Percentiles rank a stretch among this genome's conserved stretches.
Conservation (phyloP, 306 rosid genomes). For the Inga laurina region DNA sequence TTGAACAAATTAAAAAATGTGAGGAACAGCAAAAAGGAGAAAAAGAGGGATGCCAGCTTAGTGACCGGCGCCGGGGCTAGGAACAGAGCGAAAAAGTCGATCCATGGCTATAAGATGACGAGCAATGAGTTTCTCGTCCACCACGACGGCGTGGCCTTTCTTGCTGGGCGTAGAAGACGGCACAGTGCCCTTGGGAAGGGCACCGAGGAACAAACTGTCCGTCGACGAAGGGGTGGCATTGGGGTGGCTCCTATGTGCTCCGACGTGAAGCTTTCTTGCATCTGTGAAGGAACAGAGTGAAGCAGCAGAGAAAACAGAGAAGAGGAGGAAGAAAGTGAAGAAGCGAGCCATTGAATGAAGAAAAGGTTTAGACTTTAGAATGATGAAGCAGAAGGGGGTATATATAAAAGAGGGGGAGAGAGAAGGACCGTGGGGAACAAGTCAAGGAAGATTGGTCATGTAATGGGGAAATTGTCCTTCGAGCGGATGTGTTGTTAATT, state of each 20-base stretch:
- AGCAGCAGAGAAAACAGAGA: constrained; percentile 38
- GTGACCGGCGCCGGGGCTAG: constrained; percentile 91
- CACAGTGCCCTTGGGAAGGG: constrained; percentile 81
- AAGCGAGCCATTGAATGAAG: constrained; percentile 51
- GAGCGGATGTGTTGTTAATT: background rate
- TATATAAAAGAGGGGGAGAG: background rate
- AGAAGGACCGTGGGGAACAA: constrained; percentile 43
- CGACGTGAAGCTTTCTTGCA: constrained; percentile 53
- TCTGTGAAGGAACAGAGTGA: constrained; percentile 40
- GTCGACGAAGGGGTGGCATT: constrained; percentile 7
- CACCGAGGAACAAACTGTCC: constrained; percentile 43
- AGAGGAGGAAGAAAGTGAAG: constrained; percentile 35
- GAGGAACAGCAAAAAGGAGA: background rate
- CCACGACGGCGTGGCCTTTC: constrained; percentile 58
- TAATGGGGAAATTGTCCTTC: background rate
- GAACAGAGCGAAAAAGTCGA: constrained; percentile 62
- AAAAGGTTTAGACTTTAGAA: background rate
- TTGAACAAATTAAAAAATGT: constrained; percentile 28
- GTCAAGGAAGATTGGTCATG: constrained; percentile 8
- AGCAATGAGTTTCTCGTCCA: constrained; percentile 61
- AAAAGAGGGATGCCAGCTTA: constrained; percentile 33
- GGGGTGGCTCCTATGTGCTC: background rate
- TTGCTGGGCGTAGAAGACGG: constrained; percentile 78
- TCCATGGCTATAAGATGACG: constrained; percentile 60
- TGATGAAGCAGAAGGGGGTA: constrained; percentile 6